Evolutionary conservation across 345 rosid species (phyloP), one percentile per base, ranked within the genome.

Genomic region (Eucalyptus brandiana): DNA sequence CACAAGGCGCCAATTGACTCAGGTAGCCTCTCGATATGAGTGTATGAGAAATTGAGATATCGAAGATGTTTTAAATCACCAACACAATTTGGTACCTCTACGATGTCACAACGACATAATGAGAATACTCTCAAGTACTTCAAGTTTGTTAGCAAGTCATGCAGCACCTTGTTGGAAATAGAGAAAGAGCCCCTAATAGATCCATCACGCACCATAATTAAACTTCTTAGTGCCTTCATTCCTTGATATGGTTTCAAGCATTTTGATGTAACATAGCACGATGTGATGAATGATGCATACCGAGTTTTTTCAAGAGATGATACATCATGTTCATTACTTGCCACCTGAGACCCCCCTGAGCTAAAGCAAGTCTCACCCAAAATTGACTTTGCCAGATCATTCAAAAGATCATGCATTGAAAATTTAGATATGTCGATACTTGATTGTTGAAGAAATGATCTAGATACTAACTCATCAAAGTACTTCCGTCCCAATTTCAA

Each of bases 11-110:
- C 32, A 3, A 60, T 60, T 1, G 32, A 60, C 67, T 60, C 1
- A 5, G 67, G 32, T 28, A 60, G 67, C 16, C 32, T 60, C 14
- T 60, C 0, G 0, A 60, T 1, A 60, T 6, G 0, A 3, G 32
- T 12, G n/a, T 60, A 60, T 0, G 32, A 60, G 3, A 60, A 60
- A 60, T 60, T 60, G 67, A 60, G 67, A 12, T 60, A 28, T 11
- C 0, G 67, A 12, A 28, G 17, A 6, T 60, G 8, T 28, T 26
- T 60, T 26, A 60, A 60, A 60, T 60, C 4, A 28, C 67, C 67
- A 26, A 60, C 8, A 60, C 67, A 60, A 26, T 28, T 58, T 7
- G 8, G 67, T 28, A 60, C 16, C 17, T 60, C 67, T 12, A 12
- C 0, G 0, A 60, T 12, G 16, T 12, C 2, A 28, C 67, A 60